phyloP scores from a whole-genome alignment of 768 basidiomycete genomes.

The Auricularia cornea region DNA sequence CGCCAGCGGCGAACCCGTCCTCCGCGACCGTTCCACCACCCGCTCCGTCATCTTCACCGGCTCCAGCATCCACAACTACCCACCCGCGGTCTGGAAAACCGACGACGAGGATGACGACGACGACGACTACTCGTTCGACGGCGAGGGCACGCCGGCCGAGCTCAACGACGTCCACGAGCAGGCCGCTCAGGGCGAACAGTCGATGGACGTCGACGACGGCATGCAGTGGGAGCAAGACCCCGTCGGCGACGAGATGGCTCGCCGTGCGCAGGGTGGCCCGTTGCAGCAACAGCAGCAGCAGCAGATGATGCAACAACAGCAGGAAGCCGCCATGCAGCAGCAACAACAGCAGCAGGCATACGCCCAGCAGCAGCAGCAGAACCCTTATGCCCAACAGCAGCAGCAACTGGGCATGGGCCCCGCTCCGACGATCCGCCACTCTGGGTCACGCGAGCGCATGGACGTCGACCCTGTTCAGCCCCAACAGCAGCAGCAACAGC shows the following conservation, averaged over 20 bases:
- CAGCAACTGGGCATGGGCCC: conserved; percentile 11
- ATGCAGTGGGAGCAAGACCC: conserved; percentile 81
- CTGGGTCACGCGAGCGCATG: conserved; percentile 44
- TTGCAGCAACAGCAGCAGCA: conserved; percentile 19
- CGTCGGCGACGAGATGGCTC: conserved; percentile 42
- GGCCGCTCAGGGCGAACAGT: background rate
- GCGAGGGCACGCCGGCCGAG: conserved; percentile 40
- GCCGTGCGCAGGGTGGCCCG: background rate
- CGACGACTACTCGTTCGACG: background rate
- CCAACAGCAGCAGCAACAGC: background rate
- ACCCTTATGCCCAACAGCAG: conserved; percentile 10
- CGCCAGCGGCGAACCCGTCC: background rate
- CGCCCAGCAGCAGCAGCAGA: background rate
- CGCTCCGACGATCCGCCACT: conserved; percentile 31
- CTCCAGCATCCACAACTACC: conserved; percentile 63
- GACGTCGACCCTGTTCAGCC: conserved; percentile 4
- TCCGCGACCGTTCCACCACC: background rate
- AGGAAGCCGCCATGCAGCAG: no score
- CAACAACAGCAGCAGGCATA: conserved; percentile 29
- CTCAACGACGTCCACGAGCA: conserved; percentile 22
- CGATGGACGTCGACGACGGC: conserved; percentile 48
- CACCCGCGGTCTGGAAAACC: conserved; percentile 76
- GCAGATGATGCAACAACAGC: conserved; percentile 18
- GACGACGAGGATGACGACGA: conserved; percentile 39
- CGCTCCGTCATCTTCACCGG: conserved; percentile 63